A percentile compares a stretch with the other conserved stretches of the same genome.
Evolutionary conservation across 2,329 filamentous ascomycete species (phyloP).

Genomic region (Coniosporium tulheliwenetii): DNA sequence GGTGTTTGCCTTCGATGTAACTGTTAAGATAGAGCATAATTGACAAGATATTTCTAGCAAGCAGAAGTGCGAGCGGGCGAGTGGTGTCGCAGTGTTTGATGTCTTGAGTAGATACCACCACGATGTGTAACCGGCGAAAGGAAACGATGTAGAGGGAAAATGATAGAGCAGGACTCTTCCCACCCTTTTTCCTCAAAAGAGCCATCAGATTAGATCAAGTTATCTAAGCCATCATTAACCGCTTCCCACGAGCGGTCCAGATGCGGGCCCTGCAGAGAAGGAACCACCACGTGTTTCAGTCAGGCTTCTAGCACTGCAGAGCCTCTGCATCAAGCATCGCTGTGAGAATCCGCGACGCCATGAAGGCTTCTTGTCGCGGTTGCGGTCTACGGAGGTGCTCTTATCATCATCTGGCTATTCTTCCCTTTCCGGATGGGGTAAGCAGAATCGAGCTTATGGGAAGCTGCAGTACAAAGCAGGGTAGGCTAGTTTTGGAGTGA

Average conservation of each 20-base stretch:
- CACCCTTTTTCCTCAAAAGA: neutral
- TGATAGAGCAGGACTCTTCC: neutral
- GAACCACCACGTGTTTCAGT: neutral
- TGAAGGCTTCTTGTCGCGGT: neutral
- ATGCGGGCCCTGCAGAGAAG: neutral
- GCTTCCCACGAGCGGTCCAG: constrained; percentile 5
- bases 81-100: no score
- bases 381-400: constrained; percentile 1
- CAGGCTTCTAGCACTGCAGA: constrained; percentile 1
- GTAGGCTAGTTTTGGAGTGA: neutral
- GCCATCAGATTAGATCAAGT: constrained; percentile 50
- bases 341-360: neutral
- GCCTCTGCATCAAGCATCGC: neutral
- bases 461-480: neutral
- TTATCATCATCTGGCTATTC: constrained; percentile 1
- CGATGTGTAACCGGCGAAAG: neutral
- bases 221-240: constrained; percentile 31
- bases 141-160: neutral
- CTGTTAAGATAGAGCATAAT: constrained; percentile 1
- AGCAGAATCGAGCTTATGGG: neutral
- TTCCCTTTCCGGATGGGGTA: neutral
- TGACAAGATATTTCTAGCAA: neutral
- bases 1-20: neutral
- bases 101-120: neutral
- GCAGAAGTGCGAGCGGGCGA: no score